These are phyloP conservation scores for Domatiomyces globalis DNA, from an alignment of 2,329 filamentous ascomycete species.

Conservation along the genomic window DNA sequence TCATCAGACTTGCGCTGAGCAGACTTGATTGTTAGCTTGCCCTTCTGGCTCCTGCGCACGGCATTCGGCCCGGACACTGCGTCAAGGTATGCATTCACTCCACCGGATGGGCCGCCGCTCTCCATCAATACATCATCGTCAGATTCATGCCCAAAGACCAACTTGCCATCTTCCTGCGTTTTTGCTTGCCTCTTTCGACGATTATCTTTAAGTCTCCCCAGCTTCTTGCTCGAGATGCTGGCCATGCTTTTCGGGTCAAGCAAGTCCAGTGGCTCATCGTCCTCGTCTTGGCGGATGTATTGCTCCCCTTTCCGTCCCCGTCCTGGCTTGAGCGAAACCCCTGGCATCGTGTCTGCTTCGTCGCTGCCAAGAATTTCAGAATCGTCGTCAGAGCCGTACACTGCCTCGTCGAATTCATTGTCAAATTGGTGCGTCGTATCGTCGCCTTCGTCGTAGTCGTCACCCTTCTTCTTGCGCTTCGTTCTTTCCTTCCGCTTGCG, in stretches of 20 bases:
- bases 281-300: conserved; percentile 69
- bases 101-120: conserved; percentile 15
- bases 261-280: conserved; percentile 81
- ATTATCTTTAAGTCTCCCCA: conserved; percentile 25
- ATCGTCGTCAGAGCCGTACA: conserved; percentile 60
- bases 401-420: conserved; percentile 89
- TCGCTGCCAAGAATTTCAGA: conserved; percentile 44
- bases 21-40: conserved; percentile 46
- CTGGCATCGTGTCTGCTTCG: conserved; percentile 23
- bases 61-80: conserved; percentile 47
- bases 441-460: conserved; percentile 39
- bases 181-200: conserved; percentile 27
- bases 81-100: conserved; percentile 47
- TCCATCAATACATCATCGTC: conserved; percentile 27
- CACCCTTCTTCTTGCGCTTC: conserved; percentile 75
- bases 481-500: conserved; percentile 84
- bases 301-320: conserved; percentile 37
- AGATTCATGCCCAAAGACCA: conserved; percentile 27
- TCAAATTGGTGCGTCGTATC: conserved; percentile 51
- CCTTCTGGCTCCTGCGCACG: conserved; percentile 43
- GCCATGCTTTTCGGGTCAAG: conserved; percentile 78
- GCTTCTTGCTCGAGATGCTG: conserved; percentile 53
- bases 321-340: conserved; percentile 28
- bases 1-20: conserved; percentile 25
- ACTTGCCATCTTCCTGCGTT: conserved; percentile 31